Percentiles rank a stretch among this genome's conserved stretches.
phyloP scores from a whole-genome alignment of 495 filamentous ascomycete genomes.

The Penicillium tannophilum region DNA sequence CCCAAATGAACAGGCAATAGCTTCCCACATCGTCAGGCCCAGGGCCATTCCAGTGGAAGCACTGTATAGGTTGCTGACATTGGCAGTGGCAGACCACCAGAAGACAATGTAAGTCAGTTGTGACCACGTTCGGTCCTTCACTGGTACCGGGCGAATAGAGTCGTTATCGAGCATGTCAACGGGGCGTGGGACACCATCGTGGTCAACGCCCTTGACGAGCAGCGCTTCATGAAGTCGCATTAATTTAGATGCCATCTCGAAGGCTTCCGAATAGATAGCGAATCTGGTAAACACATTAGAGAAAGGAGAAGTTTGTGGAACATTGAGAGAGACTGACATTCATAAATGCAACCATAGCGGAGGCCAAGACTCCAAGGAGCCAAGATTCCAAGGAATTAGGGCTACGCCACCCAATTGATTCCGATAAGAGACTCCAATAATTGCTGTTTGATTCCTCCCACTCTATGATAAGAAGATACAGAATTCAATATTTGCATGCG shows the following conservation, averaged over 20 bases:
- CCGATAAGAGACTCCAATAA: background rate
- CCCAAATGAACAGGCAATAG: constrained; percentile 32
- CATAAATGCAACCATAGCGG: background rate
- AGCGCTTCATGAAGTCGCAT: constrained; percentile 21
- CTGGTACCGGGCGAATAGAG: constrained; percentile 38
- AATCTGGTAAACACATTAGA: too few species aligned
- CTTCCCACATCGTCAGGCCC: constrained; percentile 43
- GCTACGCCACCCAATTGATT: background rate
- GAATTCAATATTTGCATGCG: background rate
- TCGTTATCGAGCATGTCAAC: constrained; percentile 38
- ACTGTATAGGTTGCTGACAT: constrained; percentile 40
- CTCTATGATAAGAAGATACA: background rate
- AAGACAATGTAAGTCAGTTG: constrained; percentile 41
- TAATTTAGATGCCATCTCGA: constrained; percentile 17
- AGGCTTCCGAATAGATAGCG: too few species aligned
- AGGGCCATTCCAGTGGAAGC: constrained; percentile 38
- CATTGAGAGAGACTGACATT: too few species aligned
- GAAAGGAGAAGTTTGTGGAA: too few species aligned
- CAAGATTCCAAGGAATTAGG: too few species aligned
- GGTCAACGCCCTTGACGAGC: constrained; percentile 26
- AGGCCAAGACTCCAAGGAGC: constrained; percentile 2
- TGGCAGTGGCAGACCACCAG: constrained; percentile 45
- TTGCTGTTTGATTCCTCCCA: background rate
- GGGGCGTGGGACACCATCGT: constrained; percentile 21
- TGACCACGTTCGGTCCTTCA: constrained; percentile 38